Percentiles rank a stretch among this genome's conserved stretches.
These are phyloP conservation scores for Somion occarium DNA, from an alignment of 1,284 basidiomycete species.

Conservation along the genomic window DNA sequence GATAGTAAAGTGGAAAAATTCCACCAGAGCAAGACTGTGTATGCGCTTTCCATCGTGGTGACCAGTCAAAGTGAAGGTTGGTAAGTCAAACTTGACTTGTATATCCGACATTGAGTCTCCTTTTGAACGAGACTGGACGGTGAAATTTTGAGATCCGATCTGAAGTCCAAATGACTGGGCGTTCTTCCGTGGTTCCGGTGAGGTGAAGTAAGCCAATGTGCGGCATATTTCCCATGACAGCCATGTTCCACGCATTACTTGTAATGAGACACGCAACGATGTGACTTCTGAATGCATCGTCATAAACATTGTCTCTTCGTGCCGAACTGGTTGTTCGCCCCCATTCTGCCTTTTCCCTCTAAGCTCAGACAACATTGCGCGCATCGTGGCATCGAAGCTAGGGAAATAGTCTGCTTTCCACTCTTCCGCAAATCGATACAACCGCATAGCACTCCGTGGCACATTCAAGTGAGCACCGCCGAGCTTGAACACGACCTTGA, in stretches of 20 bases:
- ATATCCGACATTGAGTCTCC: conserved; percentile 32
- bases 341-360: conserved; percentile 34
- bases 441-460: conserved; percentile 72
- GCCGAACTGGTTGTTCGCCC: conserved; percentile 16
- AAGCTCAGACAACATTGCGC: conserved; percentile 60
- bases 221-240: conserved; percentile 63
- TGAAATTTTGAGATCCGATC: conserved; percentile 58
- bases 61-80: conserved; percentile 58
- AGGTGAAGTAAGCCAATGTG: conserved; percentile 42
- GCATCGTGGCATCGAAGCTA: conserved; percentile 60
- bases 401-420: conserved; percentile 78
- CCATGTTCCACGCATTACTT: conserved; percentile 84
- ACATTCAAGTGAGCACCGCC: conserved; percentile 50
- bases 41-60: conserved; percentile 43
- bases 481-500: conserved; percentile 32
- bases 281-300: conserved; percentile 44
- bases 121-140: conserved; percentile 46
- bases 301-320: conserved; percentile 19
- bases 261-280: conserved; percentile 54
- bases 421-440: conserved; percentile 73
- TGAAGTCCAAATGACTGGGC: conserved; percentile 57
- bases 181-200: conserved; percentile 31
- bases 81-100: conserved; percentile 58
- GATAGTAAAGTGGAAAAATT: conserved; percentile 64
- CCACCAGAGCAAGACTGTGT: conserved; percentile 56